A percentile compares a stretch with the other conserved stretches of the same genome.
Evolutionary conservation across 2,329 filamentous ascomycete genomes (phyloP).

Genomic region (Lasiodiplodia hormozganensis): DNA sequence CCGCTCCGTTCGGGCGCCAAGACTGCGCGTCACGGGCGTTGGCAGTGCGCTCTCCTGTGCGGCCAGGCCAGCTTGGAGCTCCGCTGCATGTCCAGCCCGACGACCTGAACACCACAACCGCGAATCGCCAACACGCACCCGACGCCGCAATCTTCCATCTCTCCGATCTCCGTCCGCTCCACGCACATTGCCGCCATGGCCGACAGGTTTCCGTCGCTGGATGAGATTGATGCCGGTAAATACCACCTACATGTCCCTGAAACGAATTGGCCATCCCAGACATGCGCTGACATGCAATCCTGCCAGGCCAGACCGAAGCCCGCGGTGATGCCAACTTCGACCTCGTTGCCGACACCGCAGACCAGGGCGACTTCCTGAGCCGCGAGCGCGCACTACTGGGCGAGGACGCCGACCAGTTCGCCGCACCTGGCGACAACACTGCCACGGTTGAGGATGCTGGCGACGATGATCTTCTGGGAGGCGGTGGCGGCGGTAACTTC

Average conservation of each 20-base stretch:
- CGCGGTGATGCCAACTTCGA: constrained; percentile 57
- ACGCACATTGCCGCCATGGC: constrained; percentile 49
- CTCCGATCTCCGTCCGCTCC: background rate
- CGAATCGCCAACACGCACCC: constrained; percentile 6
- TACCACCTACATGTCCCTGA: constrained; percentile 31
- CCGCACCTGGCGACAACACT: constrained; percentile 73
- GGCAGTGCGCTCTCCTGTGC: constrained; percentile 26
- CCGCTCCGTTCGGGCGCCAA: constrained; percentile 15
- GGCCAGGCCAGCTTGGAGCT: constrained; percentile 21
- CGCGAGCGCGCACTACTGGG: constrained; percentile 90
- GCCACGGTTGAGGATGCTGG: constrained; percentile 66
- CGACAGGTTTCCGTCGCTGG: constrained; percentile 60
- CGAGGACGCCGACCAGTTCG: constrained; percentile 91
- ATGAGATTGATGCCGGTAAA: constrained; percentile 60
- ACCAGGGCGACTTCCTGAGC: constrained; percentile 83
- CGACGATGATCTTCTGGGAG: constrained; percentile 76
- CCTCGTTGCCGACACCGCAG: constrained; percentile 62
- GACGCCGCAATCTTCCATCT: background rate
- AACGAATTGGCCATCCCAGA: constrained; percentile 2
- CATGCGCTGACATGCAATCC: constrained; percentile 14
- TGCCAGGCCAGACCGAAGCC: constrained; percentile 71
- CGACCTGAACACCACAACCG: constrained; percentile 20
- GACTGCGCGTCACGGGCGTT: constrained; percentile 20
- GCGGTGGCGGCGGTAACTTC: constrained; percentile 57
- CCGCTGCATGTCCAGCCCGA: constrained; percentile 23